These are phyloP conservation scores for Phytophthora pistaciae DNA, from an alignment of 352 stramenopile species.

Conservation along the genomic window DNA sequence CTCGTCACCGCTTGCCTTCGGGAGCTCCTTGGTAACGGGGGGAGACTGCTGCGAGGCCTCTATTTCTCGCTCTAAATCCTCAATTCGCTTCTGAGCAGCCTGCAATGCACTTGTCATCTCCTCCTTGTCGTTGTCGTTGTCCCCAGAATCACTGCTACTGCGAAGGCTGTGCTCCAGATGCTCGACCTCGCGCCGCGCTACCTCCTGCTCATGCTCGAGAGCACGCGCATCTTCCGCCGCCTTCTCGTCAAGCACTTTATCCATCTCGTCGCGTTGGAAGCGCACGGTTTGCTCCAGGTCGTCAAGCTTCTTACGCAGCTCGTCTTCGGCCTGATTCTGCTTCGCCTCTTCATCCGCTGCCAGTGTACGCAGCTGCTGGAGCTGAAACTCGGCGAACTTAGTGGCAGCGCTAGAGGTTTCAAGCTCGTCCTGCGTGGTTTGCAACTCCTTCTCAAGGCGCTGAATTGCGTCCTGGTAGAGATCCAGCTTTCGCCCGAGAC, in stretches of 20 bases:
- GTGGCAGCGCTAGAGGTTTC: slow-evolving; percentile 79
- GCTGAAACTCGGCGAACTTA: slow-evolving; percentile 86
- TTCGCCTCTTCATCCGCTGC: slow-evolving; percentile 59
- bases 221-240: slow-evolving; percentile 32
- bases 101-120: slow-evolving; percentile 38
- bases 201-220: slow-evolving; percentile 36
- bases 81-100: slow-evolving; percentile 47
- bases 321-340: slow-evolving; percentile 36
- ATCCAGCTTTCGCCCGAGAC: slow-evolving; percentile 77
- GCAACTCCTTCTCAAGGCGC: slow-evolving; percentile 70
- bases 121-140: slow-evolving; percentile 40
- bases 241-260: slow-evolving; percentile 40
- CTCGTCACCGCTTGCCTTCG: slow-evolving; percentile 6
- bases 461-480: slow-evolving; percentile 78
- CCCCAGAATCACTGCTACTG: slow-evolving; percentile 21
- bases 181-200: slow-evolving; percentile 35
- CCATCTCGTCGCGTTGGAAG: slow-evolving; percentile 34
- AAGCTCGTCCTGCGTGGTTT: slow-evolving; percentile 76
- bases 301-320: slow-evolving; percentile 33
- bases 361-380: slow-evolving; percentile 73
- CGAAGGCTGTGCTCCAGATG: slow-evolving; percentile 33
- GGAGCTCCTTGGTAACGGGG: neutral
- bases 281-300: slow-evolving; percentile 38
- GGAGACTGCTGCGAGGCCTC: slow-evolving; percentile 12
- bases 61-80: slow-evolving; percentile 53